These are phyloP conservation scores for Kazachstania viticola DNA, from an alignment of 805 yeast species.

Conservation along the genomic window DNA sequence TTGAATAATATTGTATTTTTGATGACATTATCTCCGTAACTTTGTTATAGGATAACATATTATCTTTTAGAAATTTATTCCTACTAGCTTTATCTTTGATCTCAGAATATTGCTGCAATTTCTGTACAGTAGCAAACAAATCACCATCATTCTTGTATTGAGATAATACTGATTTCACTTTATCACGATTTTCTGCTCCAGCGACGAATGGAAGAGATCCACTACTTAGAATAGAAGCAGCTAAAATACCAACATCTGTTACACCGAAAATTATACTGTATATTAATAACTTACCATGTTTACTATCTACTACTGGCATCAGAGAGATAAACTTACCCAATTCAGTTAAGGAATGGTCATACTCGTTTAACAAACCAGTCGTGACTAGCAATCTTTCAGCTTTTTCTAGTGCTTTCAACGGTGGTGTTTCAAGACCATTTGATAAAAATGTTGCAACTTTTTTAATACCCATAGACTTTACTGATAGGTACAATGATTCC, in stretches of 20 bases:
- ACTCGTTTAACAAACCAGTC: conserved; percentile 56
- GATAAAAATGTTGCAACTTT: conserved; percentile 60
- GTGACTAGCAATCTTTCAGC: conserved; percentile 41
- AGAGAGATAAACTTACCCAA: conserved; percentile 71
- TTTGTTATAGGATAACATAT: conserved; percentile 49
- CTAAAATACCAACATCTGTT: conserved; percentile 60
- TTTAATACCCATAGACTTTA: conserved; percentile 77
- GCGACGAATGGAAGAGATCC: conserved; percentile 59
- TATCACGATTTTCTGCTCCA: conserved; percentile 52
- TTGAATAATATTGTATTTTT: conserved; percentile 53
- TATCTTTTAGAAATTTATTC: conserved; percentile 40
- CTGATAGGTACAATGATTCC: conserved; percentile 72
- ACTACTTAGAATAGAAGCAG: conserved; percentile 66
- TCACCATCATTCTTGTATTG: conserved; percentile 47
- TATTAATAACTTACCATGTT: conserved; percentile 71
- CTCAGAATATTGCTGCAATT: conserved; percentile 41
- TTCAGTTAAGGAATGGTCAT: conserved; percentile 44
- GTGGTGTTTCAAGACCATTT: conserved; percentile 77
- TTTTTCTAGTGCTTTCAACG: conserved; percentile 27
- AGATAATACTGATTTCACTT: conserved; percentile 36
- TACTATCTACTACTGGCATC: conserved; percentile 74
- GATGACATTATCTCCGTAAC: conserved; percentile 65
- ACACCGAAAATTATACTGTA: conserved; percentile 78
- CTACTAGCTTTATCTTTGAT: conserved; percentile 16
- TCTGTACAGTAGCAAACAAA: conserved; percentile 51